Evolutionary conservation across 75 land plant species (phyloP).

Genomic region (Adiantum capillusveneris): DNA sequence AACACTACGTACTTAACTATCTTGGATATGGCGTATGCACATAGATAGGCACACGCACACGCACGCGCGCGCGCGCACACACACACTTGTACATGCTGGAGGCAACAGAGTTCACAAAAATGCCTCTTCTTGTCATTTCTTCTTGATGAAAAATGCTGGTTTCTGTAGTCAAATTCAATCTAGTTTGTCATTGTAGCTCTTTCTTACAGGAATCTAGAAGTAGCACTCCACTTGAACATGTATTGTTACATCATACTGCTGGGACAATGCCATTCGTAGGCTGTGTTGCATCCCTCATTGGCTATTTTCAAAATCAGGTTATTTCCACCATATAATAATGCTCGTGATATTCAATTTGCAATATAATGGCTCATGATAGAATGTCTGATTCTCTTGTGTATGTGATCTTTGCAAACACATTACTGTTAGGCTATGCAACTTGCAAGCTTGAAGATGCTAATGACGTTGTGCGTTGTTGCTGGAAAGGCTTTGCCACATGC

Average conservation of each 20-base stretch:
- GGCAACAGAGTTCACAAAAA: too few species aligned
- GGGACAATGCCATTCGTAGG: constrained; percentile 20
- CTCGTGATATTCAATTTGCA: not conserved
- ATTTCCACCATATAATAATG: not conserved
- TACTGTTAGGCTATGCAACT: constrained; percentile 22
- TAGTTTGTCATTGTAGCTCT: too few species aligned
- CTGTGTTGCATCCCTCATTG: constrained; percentile 18
- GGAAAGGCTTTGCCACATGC: constrained; percentile 25
- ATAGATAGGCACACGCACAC: too few species aligned
- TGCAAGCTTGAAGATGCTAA: constrained; percentile 16
- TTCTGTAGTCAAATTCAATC: too few species aligned
- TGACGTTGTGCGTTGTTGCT: constrained; percentile 17
- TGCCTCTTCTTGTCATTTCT: too few species aligned
- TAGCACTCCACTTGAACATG: constrained; percentile 15
- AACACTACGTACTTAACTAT: too few species aligned
- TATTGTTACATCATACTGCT: constrained; percentile 17
- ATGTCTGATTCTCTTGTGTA: not conserved
- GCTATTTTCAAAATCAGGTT: constrained; percentile 24
- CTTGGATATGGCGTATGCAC: too few species aligned
- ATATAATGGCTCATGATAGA: not conserved
- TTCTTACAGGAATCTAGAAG: not conserved
- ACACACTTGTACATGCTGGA: too few species aligned
- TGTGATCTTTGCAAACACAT: not conserved
- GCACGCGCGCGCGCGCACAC: too few species aligned
- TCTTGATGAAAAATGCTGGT: too few species aligned